These are phyloP conservation scores for Citrus hindsii DNA, from an alignment of 345 rosid genomes.

Conservation along the genomic window DNA sequence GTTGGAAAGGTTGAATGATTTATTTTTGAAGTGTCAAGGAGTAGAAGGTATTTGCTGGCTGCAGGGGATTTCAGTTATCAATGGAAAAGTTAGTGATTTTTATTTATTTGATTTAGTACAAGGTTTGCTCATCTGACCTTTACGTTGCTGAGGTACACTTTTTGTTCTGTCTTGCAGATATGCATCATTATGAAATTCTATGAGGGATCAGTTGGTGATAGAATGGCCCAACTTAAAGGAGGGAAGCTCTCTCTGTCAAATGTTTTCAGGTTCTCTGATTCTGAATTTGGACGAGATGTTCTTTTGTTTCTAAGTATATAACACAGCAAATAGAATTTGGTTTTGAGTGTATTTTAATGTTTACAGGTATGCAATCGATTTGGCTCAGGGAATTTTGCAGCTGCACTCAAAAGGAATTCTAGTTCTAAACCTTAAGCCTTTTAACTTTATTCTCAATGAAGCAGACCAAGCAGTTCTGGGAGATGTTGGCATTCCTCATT, in stretches of 20 bases:
- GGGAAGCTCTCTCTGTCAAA: conserved; percentile 68
- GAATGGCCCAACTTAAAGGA: conserved; percentile 72
- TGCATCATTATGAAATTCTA: conserved; percentile 82
- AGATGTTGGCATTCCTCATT: conserved; percentile 75
- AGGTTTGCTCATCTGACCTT: neutral
- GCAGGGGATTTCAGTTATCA: conserved; percentile 67
- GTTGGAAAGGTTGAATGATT: conserved; percentile 59
- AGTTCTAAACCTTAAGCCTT: conserved; percentile 78
- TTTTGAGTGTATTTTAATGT: conserved; percentile 10
- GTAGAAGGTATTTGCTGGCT: conserved; percentile 51
- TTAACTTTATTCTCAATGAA: conserved; percentile 69
- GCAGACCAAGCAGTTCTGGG: conserved; percentile 68
- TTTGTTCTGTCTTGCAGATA: conserved; percentile 34
- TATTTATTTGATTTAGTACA: neutral
- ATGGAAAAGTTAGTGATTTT: conserved; percentile 57
- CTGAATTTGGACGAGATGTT: neutral
- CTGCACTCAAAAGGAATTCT: conserved; percentile 68
- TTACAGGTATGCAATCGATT: conserved; percentile 68
- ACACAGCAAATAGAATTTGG: neutral
- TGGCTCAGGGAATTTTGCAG: conserved; percentile 65
- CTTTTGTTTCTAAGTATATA: neutral
- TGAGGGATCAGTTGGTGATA: conserved; percentile 87
- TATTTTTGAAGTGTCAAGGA: conserved; percentile 56
- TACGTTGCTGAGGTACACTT: conserved; percentile 8
- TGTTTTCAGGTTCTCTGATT: conserved; percentile 56